phyloP scores from a whole-genome alignment of 2,329 filamentous ascomycete genomes.

The Sporothrix schenckii region DNA sequence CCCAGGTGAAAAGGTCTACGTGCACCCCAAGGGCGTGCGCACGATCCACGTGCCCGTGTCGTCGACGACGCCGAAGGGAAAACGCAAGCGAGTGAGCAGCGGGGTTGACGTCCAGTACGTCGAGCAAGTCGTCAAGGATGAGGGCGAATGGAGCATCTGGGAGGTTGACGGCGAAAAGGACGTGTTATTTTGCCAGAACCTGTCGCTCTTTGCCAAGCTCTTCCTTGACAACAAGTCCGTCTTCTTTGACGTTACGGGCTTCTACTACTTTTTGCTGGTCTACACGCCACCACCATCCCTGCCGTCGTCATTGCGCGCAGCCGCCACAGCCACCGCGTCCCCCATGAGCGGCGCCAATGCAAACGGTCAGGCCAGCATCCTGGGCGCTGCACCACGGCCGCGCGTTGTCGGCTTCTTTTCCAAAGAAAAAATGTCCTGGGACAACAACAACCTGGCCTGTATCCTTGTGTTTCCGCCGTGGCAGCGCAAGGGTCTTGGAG shows the following conservation, averaged over 20 bases:
- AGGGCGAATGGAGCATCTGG: constrained; percentile 83
- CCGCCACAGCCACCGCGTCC: constrained; percentile 25
- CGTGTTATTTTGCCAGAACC: constrained; percentile 88
- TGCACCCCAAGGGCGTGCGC: constrained; percentile 55
- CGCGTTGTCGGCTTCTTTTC: constrained; percentile 92
- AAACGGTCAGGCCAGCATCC: constrained; percentile 20
- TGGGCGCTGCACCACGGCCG: constrained; percentile 31
- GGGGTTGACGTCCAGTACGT: constrained; percentile 40
- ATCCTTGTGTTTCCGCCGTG: constrained; percentile 95
- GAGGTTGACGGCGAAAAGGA: constrained; percentile 89
- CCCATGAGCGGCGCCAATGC: constrained; percentile 29
- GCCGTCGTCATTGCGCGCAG: constrained; percentile 26
- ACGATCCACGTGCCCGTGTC: constrained; percentile 46
- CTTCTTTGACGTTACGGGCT: constrained; percentile 93
- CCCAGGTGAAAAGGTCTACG: constrained; percentile 76
- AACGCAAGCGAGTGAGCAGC: constrained; percentile 44
- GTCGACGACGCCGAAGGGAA: constrained; percentile 42
- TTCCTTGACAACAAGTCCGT: constrained; percentile 98
- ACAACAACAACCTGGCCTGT: constrained; percentile 96
- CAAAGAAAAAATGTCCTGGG: constrained; percentile 98
- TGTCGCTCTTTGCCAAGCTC: constrained; percentile 94
- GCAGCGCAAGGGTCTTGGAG: constrained; percentile 86
- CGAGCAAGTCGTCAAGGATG: constrained; percentile 55
- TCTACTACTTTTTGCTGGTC: constrained; percentile 91
- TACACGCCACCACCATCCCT: constrained; percentile 59